These are phyloP conservation scores for Harringtonia aguacate DNA, from an alignment of 2,329 filamentous ascomycete genomes.

Conservation along the genomic window DNA sequence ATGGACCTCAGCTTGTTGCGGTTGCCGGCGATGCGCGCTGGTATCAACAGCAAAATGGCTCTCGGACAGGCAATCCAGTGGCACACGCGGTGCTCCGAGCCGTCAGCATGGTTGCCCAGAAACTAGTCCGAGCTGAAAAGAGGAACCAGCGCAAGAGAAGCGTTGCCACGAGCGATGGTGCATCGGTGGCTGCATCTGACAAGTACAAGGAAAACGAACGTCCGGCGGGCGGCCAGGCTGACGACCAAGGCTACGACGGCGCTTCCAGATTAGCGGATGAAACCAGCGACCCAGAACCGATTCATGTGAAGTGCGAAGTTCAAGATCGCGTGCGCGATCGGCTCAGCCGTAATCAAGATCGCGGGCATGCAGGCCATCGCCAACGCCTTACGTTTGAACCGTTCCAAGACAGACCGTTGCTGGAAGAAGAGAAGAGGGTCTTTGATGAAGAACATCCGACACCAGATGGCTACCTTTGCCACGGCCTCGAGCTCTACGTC, in stretches of 20 bases:
- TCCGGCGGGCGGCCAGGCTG: constrained; percentile 8
- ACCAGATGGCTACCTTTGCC: constrained; percentile 82
- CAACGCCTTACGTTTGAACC: constrained; percentile 45
- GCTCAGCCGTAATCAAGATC: constrained; percentile 12
- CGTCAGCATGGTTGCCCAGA: constrained; percentile 72
- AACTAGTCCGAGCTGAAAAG: constrained; percentile 46
- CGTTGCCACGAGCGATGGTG: not conserved
- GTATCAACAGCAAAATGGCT: constrained; percentile 38
- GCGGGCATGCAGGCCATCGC: constrained; percentile 12
- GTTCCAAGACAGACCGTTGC: constrained; percentile 58
- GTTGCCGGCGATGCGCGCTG: constrained; percentile 69
- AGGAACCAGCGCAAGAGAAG: constrained; percentile 15
- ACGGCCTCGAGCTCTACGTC: constrained; percentile 84
- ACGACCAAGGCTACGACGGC: not conserved
- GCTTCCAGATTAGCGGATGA: not conserved
- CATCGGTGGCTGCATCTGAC: not conserved
- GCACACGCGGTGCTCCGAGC: constrained; percentile 68
- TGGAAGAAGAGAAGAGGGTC: constrained; percentile 52
- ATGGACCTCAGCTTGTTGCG: constrained; percentile 49
- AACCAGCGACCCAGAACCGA: constrained; percentile 1
- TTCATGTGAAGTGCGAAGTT: constrained; percentile 10
- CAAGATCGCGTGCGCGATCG: constrained; percentile 13
- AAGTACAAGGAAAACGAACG: constrained; percentile 15
- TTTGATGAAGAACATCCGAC: constrained; percentile 55
- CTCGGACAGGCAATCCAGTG: constrained; percentile 57